These are phyloP conservation scores for Pythium vanterpoolii DNA, from an alignment of 352 stramenopile genomes.

Conservation along the genomic window DNA sequence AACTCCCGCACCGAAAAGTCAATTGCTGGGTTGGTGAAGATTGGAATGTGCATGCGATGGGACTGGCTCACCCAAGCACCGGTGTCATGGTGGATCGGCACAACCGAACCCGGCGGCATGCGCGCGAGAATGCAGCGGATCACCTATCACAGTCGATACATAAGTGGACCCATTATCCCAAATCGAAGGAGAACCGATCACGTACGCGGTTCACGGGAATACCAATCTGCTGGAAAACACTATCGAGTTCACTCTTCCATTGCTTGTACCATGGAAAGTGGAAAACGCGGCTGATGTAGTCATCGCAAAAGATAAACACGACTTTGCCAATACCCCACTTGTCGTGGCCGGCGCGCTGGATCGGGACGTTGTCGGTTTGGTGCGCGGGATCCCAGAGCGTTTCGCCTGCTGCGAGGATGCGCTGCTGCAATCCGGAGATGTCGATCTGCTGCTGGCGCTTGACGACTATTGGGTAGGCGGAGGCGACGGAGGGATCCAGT, in stretches of 20 bases:
- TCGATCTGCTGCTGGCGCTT: constrained; percentile 60
- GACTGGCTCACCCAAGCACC: constrained; percentile 95
- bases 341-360: constrained; percentile 95
- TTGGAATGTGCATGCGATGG: constrained; percentile 96
- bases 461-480: constrained; percentile 46
- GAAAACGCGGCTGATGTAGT: constrained; percentile 96
- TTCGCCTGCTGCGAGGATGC: constrained; percentile 41
- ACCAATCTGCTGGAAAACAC: constrained; percentile 89
- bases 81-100: constrained; percentile 97
- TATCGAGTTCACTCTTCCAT: constrained; percentile 70
- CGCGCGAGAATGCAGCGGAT: constrained; percentile 95
- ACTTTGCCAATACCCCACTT: constrained; percentile 98
- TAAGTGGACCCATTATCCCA: background rate
- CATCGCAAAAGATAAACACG: constrained; percentile 98
- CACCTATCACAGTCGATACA: constrained; percentile 39
- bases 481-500: constrained; percentile 37
- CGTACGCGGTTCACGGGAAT: constrained; percentile 65
- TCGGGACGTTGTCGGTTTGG: constrained; percentile 87
- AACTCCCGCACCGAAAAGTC: constrained; percentile 58
- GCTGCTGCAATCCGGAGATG: constrained; percentile 57
- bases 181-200: background rate
- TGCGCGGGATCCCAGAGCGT: constrained; percentile 64
- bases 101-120: constrained; percentile 93
- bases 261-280: constrained; percentile 93
- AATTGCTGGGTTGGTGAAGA: constrained; percentile 85